These are phyloP conservation scores for Venturia effusa DNA, from an alignment of 2,329 filamentous ascomycete genomes.

Conservation along the genomic window DNA sequence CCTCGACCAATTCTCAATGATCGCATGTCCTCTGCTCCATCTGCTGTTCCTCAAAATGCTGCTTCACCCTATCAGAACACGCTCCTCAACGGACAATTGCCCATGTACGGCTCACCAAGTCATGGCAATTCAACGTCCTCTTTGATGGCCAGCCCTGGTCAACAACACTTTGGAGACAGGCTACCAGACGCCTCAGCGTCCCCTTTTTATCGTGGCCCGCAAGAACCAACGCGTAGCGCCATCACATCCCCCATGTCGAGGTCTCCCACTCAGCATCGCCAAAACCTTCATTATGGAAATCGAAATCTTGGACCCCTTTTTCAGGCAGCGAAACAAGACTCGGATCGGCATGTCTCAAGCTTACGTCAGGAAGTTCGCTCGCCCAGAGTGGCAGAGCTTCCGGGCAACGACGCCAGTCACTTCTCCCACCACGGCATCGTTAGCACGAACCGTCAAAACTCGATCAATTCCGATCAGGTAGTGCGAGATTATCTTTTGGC, in stretches of 20 bases:
- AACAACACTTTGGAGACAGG: background rate
- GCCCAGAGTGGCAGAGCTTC: background rate
- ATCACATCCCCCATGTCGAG: slow-evolving; percentile 4
- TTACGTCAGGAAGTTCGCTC: slow-evolving; percentile 30
- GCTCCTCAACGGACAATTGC: background rate
- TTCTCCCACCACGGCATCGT: slow-evolving; percentile 5
- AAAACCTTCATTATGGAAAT: slow-evolving; percentile 29
- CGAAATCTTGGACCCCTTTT: slow-evolving; percentile 39
- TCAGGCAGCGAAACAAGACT: slow-evolving; percentile 34
- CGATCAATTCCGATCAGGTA: background rate
- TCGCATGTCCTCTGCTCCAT: background rate
- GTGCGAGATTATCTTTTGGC: background rate
- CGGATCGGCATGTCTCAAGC: slow-evolving; percentile 30
- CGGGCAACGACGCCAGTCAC: slow-evolving; percentile 12
- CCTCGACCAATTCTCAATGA: background rate
- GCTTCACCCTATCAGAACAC: background rate
- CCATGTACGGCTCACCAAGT: background rate
- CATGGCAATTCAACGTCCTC: slow-evolving; percentile 4
- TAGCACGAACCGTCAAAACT: background rate
- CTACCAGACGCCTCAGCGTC: slow-evolving; percentile 1
- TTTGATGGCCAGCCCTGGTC: background rate
- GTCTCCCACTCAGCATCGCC: background rate
- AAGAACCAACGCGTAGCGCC: slow-evolving; percentile 1
- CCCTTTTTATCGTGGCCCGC: slow-evolving; percentile 2
- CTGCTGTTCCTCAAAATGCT: background rate